Evolutionary conservation across 345 rosid species (phyloP), one percentile per base, ranked within the genome.

Genomic region (Corchorus capsularis): DNA sequence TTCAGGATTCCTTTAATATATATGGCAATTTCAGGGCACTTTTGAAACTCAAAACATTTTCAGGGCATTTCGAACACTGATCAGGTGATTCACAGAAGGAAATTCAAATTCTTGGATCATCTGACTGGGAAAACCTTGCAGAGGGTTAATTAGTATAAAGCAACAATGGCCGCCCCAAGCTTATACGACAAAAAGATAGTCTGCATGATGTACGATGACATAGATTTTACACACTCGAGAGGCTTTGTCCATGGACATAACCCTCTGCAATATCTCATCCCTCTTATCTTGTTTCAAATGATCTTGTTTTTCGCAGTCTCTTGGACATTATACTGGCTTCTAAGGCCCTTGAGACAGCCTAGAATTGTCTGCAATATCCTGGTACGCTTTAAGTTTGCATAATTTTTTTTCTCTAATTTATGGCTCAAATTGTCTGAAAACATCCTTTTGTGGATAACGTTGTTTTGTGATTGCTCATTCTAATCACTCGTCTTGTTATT

Each of bases 231-330:
- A 5, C 35, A 22, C 55, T 6, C 70, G 19, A 73, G 5, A 19
- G 62, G 78, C 22, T 9, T 73, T 17, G 37, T 50, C 11, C 9
- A 1, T 12, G 75, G 80, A 68, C 66, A 56, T 15, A 75, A 73
- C 53, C 73, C 72, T 45, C 17, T 75, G 4, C 9, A 56, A 45
- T n/a, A 14, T 11, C 2, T 56, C 20, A 32, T 61, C 54, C 63
- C 82, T 4, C 55, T 77, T 4, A 41, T 74, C 43, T 3, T 83
- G 78, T 4, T 19, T 37, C 83, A 81, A 78, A 13, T 80, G 14
- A 75, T 79, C 45, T 43, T 67, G 52, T 10, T 45, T 66, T 45
- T 45, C 16, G 3, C 13, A 49, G 1, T 0, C 13, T 49, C 5
- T 45, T 2, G 8, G 56, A 17, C 17, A 17, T 16, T 53, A 53